Conservation (phyloP, 2,329 filamentous ascomycete species). For the Alternaria consortialis region DNA sequence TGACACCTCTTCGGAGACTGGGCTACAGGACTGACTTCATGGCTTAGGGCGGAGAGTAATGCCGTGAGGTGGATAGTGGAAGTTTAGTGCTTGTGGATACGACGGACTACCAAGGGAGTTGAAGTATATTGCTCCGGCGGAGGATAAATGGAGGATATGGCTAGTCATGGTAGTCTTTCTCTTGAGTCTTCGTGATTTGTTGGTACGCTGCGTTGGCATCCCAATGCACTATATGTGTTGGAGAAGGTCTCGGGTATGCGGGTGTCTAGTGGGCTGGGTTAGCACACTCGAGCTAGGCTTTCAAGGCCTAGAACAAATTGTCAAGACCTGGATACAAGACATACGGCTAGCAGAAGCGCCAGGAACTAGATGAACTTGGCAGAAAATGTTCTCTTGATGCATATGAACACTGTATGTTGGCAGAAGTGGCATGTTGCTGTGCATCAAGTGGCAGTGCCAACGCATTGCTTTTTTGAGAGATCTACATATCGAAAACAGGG, state of each 20-base stretch:
- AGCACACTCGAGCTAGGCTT: background rate
- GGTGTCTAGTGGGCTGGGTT: background rate
- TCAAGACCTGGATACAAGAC: background rate
- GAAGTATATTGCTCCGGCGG: conserved; percentile 5
- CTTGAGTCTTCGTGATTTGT: background rate
- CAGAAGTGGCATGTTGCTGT: background rate
- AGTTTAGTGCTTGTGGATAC: conserved; percentile 27
- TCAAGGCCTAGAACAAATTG: background rate
- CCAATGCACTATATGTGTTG: background rate
- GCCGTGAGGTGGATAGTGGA: conserved; percentile 64
- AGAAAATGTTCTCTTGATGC: background rate
- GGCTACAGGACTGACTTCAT: conserved; percentile 20
- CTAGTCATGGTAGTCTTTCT: background rate
- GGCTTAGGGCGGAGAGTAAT: conserved; percentile 67
- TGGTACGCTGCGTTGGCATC: background rate
- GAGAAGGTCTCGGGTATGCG: background rate
- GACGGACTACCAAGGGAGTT: conserved; percentile 24
- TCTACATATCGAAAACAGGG: background rate
- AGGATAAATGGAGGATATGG: conserved; percentile 4
- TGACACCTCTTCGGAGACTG: conserved; percentile 27
- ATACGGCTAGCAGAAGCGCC: background rate
- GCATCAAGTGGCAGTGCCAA: background rate
- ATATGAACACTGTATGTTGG: background rate
- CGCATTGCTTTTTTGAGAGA: background rate
- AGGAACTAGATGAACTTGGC: background rate